Evolutionary conservation across 306 rosid genomes (phyloP).

Genomic region (Vigna angularis): DNA sequence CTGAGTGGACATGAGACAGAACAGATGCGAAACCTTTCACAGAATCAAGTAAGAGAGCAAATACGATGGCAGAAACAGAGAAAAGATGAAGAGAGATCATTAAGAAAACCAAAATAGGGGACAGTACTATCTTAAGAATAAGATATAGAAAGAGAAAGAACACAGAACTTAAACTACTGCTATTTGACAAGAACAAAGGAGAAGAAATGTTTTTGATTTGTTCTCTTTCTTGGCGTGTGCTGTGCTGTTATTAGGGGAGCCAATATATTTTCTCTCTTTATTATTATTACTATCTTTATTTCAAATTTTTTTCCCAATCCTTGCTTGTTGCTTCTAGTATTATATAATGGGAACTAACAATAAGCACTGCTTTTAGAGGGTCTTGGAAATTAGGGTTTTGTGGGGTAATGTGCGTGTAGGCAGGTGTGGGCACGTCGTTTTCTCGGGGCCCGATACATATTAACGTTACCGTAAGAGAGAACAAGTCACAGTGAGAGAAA

Average conservation of each 20-base stretch:
- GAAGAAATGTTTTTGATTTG: slow-evolving; percentile 35
- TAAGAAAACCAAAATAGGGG: slow-evolving; percentile 17
- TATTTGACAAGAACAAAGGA: slow-evolving; percentile 47
- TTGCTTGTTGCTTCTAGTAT: background rate
- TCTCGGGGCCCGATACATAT: slow-evolving; percentile 51
- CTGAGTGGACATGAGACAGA: slow-evolving; percentile 51
- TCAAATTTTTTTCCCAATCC: background rate
- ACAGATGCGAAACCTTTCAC: slow-evolving; percentile 61
- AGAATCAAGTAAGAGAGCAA: slow-evolving; percentile 53
- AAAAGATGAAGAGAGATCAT: slow-evolving; percentile 29
- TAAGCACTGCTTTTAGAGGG: slow-evolving; percentile 57
- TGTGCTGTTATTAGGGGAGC: slow-evolving; percentile 61
- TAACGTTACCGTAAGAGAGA: slow-evolving; percentile 29
- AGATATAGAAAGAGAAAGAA: slow-evolving; percentile 40
- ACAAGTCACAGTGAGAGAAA: slow-evolving; percentile 6
- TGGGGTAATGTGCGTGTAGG: slow-evolving; percentile 84
- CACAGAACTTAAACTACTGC: slow-evolving; percentile 1
- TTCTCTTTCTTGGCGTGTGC: slow-evolving; percentile 40
- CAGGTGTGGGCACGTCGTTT: slow-evolving; percentile 71
- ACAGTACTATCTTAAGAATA: slow-evolving; percentile 31
- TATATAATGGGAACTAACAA: slow-evolving; percentile 23
- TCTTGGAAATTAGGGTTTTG: slow-evolving; percentile 85
- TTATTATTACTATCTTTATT: background rate
- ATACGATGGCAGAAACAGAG: slow-evolving; percentile 23
- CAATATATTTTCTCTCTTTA: slow-evolving; percentile 4